Percentiles rank a stretch among this genome's conserved stretches.
phyloP scores from a whole-genome alignment of 257 asterid genomes.

The Agastache rugosa region DNA sequence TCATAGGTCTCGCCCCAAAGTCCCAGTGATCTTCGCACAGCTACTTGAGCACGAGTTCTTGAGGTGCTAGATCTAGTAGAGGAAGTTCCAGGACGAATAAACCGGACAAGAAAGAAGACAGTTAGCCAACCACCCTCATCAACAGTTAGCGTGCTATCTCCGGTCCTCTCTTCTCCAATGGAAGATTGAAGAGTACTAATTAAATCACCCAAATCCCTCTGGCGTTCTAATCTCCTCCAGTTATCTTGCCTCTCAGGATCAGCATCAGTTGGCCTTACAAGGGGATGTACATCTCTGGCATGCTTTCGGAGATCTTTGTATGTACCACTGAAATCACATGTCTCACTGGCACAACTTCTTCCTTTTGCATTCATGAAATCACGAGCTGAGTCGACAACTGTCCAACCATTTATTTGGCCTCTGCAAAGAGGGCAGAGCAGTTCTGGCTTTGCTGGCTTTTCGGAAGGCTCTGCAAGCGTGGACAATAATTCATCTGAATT shows the following conservation, averaged over 20 bases:
- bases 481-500: conserved; percentile 44
- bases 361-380: conserved; percentile 70
- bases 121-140: conserved; percentile 78
- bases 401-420: conserved; percentile 71
- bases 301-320: conserved; percentile 83
- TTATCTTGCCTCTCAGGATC: conserved; percentile 85
- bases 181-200: conserved; percentile 78
- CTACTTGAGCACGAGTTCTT: conserved; percentile 55
- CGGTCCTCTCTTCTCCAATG: conserved; percentile 64
- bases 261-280: conserved; percentile 72
- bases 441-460: conserved; percentile 48
- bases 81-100: conserved; percentile 58
- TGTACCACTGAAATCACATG: conserved; percentile 73
- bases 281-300: conserved; percentile 79
- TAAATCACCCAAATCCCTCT: conserved; percentile 80
- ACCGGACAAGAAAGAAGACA: conserved; percentile 68
- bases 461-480: conserved; percentile 40
- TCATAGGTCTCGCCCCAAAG: conserved; percentile 74
- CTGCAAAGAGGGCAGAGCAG: conserved; percentile 84
- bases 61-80: conserved; percentile 59
- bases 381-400: conserved; percentile 77
- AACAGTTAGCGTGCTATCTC: conserved; percentile 56
- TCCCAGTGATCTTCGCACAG: conserved; percentile 54
- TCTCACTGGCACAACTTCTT: conserved; percentile 84
- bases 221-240: conserved; percentile 85